These are phyloP conservation scores for Candida caryicola DNA, from an alignment of 805 yeast genomes.

Conservation along the genomic window DNA sequence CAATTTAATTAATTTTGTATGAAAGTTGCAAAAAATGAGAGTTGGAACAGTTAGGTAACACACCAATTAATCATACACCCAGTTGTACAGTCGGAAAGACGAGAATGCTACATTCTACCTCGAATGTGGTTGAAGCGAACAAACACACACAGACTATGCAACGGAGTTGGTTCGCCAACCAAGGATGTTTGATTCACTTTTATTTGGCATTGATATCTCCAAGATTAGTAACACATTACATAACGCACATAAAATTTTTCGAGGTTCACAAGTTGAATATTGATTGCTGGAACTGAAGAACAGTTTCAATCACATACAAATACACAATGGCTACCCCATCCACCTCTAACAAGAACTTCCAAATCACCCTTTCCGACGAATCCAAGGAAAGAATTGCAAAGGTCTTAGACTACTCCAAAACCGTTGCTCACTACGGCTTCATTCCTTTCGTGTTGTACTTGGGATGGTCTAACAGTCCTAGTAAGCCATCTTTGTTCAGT, in stretches of 20 bases:
- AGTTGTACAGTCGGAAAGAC: too few relatives aligned
- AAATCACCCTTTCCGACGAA: slow-evolving; percentile 44
- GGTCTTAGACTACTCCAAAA: slow-evolving; percentile 77
- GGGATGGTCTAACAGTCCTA: slow-evolving; percentile 67
- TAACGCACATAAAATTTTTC: not conserved
- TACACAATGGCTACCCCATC: slow-evolving; percentile 10
- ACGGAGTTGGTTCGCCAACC: too few relatives aligned
- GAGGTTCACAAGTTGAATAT: not conserved
- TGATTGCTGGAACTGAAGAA: not conserved
- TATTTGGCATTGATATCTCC: too few relatives aligned
- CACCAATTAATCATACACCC: too few relatives aligned
- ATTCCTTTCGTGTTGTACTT: slow-evolving; percentile 91
- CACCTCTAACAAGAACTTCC: slow-evolving; percentile 14
- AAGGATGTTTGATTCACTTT: too few relatives aligned
- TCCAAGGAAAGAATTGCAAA: slow-evolving; percentile 82
- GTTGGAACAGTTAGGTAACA: too few relatives aligned
- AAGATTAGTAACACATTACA: not conserved
- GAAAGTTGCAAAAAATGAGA: not conserved
- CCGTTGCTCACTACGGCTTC: slow-evolving; percentile 94
- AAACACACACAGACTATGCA: too few relatives aligned
- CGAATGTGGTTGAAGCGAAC: too few relatives aligned
- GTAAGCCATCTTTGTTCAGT: slow-evolving; percentile 77
- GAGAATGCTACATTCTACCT: too few relatives aligned
- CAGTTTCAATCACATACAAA: not conserved
- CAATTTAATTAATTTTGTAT: slow-evolving; percentile 4